Conservation (phyloP, 2,329 filamentous ascomycete genomes). For the Dryadomyces quercivorus region DNA sequence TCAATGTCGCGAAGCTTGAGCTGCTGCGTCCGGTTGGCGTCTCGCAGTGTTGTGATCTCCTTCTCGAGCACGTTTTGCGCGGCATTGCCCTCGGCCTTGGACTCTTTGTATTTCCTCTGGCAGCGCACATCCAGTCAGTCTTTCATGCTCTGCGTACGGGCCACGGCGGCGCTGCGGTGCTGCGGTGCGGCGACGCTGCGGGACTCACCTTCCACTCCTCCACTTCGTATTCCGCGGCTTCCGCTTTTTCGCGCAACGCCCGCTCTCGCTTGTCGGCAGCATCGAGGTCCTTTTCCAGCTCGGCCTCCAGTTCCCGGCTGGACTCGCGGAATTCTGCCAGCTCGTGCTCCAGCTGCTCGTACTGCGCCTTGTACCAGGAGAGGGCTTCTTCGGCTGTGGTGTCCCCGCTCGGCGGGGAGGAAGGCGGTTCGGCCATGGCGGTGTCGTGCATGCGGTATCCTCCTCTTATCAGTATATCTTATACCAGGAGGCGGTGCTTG, state of each 20-base stretch:
- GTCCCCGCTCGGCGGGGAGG: conserved; percentile 45
- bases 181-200: no score
- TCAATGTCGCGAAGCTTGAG: conserved; percentile 86
- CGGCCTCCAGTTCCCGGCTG: conserved; percentile 84
- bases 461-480: neutral
- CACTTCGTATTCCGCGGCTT: conserved; percentile 74
- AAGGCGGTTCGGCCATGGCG: conserved; percentile 47
- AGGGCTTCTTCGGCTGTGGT: conserved; percentile 61
- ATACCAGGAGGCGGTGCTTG: neutral
- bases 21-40: conserved; percentile 69
- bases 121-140: conserved; percentile 2
- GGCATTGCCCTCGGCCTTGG: conserved; percentile 73
- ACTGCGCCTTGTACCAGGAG: conserved; percentile 91
- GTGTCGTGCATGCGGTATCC: neutral
- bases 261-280: conserved; percentile 89
- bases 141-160: no score
- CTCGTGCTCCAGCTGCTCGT: conserved; percentile 83
- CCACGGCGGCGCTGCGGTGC: no score
- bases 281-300: conserved; percentile 93
- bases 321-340: conserved; percentile 88
- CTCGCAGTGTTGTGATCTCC: conserved; percentile 84
- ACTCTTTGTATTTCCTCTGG: conserved; percentile 90
- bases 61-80: conserved; percentile 85
- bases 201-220: conserved; percentile 90
- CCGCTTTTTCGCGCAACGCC: conserved; percentile 73